Evolutionary conservation across 2,329 filamentous ascomycete genomes (phyloP), one percentile per base, ranked within the genome.

Genomic region (Neofusicoccum ribis): DNA sequence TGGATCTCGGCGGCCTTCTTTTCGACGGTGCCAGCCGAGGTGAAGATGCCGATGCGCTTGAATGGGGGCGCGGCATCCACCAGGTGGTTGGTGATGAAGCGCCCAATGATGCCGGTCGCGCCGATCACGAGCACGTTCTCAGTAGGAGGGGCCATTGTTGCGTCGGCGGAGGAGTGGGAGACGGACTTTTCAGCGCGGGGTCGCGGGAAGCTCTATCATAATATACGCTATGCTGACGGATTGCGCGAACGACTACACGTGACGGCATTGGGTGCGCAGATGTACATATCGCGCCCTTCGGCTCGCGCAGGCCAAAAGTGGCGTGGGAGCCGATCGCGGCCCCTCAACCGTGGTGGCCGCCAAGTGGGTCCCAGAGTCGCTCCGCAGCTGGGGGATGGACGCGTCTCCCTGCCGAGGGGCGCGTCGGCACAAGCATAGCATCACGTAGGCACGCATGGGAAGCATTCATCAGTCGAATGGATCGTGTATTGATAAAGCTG

Each of bases 21-120:
- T 54, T 80, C 72, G n/a, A 81, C 76, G 0, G 84, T 86, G 54
- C 76, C 77, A 9, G 78, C 70, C 5, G 86, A 88, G 0, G 87
- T 89, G 73, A 80, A 87, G 56, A 89, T 80, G 5, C 78, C 82
- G 51, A 89, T 77, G 51, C 79, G 80, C 63, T 77, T 73, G 71
- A 87, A 86, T 9, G 64, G 41, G 1, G 73, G 67, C 61, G 82
- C 80, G 7, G 77, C 77, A 20, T 76, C 69, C 46, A 86, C 70
- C 44, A 87, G 79, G n/a, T 83, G 80, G 12, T 79, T 69, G 3
- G 80, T 76, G 69, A 88, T 86, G 71, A 81, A 82, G 6, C 74
- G 74, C 27, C 84, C 84, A 47, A 86, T 86, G 3, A 80, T 72
- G 27, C 83, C 83, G 0, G 84, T 86, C 11, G 81, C 82, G 20